Evolutionary conservation across 78 protist species (phyloP), one percentile per base, ranked within the genome.

Genomic region (Corallochytrium limacisporum): DNA sequence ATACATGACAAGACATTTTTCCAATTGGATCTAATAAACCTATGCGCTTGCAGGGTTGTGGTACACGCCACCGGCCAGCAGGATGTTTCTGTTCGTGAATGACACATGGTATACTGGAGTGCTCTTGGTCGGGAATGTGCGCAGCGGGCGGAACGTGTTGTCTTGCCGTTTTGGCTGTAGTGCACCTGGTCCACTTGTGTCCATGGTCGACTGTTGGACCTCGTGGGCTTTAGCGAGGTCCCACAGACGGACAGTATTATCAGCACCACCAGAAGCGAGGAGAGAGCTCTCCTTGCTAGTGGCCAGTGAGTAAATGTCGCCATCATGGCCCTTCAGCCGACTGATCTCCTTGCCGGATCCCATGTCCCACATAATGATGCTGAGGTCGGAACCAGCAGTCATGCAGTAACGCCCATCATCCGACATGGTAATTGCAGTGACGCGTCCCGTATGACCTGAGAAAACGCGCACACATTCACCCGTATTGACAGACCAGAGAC

Each of bases 211-310:
- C n/a, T n/a, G n/a, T n/a, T n/a, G n/a, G n/a, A n/a, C n/a, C n/a
- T n/a, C n/a, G n/a, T n/a, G n/a, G n/a, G n/a, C n/a, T n/a, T n/a
- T n/a, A n/a, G n/a, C n/a, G 49, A 75, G 79, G 47, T 88, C 88
- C 94, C 94, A 88, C 46, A 88, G 39, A 6, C 86, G 47, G 33
- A 85, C 90, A 1, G 94, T 72, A 44, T 69, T 50, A 50, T 88
- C 94, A 0, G 81, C 80, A 3, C 76, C 43, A 5, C 87, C 90
- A 9, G 75, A 50, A 1, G 89, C 87, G 2, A 88, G 77, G 7
- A 84, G 38, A 13, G 50, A 4, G 24, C 82, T 74, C 22, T 67
- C 68, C 18, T 12, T 9, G 26, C 63, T 63, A 46, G 42, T 40
- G 8, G 49, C 18, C 48, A 63, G 37, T 4, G 83, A 77, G 38